These are phyloP conservation scores for Fusarium drepaniforme DNA, from an alignment of 2,329 filamentous ascomycete species.

Conservation along the genomic window DNA sequence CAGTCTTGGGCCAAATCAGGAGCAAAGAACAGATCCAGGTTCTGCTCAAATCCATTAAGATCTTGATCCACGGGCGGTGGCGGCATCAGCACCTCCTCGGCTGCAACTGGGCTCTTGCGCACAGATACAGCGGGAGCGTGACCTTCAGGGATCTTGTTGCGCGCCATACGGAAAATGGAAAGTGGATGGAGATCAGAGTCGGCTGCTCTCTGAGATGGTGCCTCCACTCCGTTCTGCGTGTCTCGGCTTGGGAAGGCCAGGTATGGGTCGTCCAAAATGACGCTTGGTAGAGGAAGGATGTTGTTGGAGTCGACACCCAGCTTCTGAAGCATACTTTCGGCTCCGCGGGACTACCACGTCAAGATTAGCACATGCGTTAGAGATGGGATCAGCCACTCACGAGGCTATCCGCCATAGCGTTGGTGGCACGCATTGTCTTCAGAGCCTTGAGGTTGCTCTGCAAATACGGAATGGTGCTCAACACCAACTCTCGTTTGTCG, in stretches of 20 bases:
- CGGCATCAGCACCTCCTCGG: not conserved
- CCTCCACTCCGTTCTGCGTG: not conserved
- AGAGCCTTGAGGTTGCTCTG: constrained; percentile 29
- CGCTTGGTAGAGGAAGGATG: constrained; percentile 20
- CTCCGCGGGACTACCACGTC: constrained; percentile 9
- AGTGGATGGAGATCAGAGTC: constrained; percentile 23
- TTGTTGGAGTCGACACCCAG: constrained; percentile 18
- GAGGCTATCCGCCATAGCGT: constrained; percentile 23
- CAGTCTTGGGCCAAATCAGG: constrained; percentile 9
- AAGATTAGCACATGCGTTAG: not conserved
- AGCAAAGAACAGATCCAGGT: constrained; percentile 17
- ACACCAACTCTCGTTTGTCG: constrained; percentile 19
- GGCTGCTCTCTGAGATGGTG: constrained; percentile 7
- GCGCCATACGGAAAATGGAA: constrained; percentile 25
- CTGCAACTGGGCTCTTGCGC: not conserved
- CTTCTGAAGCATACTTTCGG: constrained; percentile 26
- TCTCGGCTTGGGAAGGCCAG: constrained; percentile 11
- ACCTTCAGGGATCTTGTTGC: constrained; percentile 18
- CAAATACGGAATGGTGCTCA: constrained; percentile 23
- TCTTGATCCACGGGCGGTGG: not conserved
- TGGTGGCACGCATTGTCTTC: constrained; percentile 22
- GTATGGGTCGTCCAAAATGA: constrained; percentile 23
- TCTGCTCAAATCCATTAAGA: constrained; percentile 1
- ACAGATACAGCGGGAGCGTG: constrained; percentile 4
- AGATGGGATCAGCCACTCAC: not conserved